Base-by-base conservation (phyloP, 2,329 filamentous ascomycete species). In the Exophiala calicioides region DNA sequence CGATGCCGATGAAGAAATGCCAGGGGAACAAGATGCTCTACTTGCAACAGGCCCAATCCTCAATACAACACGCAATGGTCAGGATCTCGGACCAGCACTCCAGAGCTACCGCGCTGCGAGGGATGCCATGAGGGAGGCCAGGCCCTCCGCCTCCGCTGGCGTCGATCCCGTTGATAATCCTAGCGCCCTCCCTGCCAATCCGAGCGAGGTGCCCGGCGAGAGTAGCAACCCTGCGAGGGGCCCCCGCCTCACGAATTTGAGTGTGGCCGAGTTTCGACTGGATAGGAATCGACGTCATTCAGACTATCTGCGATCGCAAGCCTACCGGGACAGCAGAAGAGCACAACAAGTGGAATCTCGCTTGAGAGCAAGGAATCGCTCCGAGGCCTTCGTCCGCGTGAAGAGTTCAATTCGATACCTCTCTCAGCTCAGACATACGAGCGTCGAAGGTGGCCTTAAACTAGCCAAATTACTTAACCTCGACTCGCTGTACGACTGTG, bases 361-460 rank as follows among this genome's bases (percentile, higher is more conserved):
- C 18, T 38, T 32, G 27, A 32, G 20, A 19, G 16, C 26, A 9
- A 13, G 37, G 8, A 26, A 44, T 23, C 23, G 20, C 9, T 26
- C 36, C 13, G 47, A 48, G 10, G 44, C 47, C 6, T 44, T 47
- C 26, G 21, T 62, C 15, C 62, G 69, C 39, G 61, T 85, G 40
- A 79, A 81, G 58, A 76, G 79, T 55, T 76, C 78, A 1, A 77
- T 85, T 58, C 76, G 73, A 57, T 85, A 85, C 61, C 71, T 85
- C 12, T 76, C 80, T 44, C 72, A 74, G 41, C 67, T 85, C 52
- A 37, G 54, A 38, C 36, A 50, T 32, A 52, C 48, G 4, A 45
- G 46, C 13, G 37, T 49, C 4, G 44, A 52, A 46, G 54, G 48
- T 26, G 54, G 51, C 5, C 34, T 57, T 7, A 32, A 50, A 15